These are phyloP conservation scores for Penicillium hordei DNA, from an alignment of 2,329 filamentous ascomycete species.

Conservation along the genomic window DNA sequence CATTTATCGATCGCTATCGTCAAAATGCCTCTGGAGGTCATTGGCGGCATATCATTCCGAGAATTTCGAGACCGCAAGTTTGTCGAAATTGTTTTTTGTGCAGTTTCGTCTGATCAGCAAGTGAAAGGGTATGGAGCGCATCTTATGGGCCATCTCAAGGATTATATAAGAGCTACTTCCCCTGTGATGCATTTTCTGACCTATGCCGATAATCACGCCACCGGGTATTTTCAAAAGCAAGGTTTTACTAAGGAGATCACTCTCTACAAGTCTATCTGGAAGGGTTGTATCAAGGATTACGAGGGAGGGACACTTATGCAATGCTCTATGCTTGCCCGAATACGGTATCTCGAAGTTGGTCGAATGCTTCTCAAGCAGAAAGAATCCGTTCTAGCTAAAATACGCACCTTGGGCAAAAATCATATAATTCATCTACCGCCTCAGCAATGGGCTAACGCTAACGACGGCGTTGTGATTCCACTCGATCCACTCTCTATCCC, in stretches of 20 bases:
- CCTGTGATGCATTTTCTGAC: constrained; percentile 98
- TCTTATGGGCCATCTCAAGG: constrained; percentile 94
- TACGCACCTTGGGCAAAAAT: constrained; percentile 82
- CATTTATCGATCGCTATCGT: constrained; percentile 96
- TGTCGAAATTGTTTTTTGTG: constrained; percentile 98
- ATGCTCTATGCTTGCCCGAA: constrained; percentile 91
- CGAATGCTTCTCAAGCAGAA: constrained; percentile 97
- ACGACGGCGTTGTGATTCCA: constrained; percentile 54
- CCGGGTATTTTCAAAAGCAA: constrained; percentile 98
- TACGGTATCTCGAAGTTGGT: constrained; percentile 87
- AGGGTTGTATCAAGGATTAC: constrained; percentile 99
- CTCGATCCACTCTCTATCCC: constrained; percentile 85
- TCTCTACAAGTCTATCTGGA: constrained; percentile 85
- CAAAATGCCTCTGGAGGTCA: constrained; percentile 90
- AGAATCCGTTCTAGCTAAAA: constrained; percentile 91
- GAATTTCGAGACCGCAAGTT: constrained; percentile 91
- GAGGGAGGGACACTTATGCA: constrained; percentile 99
- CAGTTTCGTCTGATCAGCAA: constrained; percentile 95
- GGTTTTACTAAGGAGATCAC: constrained; percentile 99
- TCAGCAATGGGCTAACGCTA: constrained; percentile 70
- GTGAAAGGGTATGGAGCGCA: constrained; percentile 98
- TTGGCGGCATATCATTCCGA: constrained; percentile 89
- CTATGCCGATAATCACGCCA: constrained; percentile 98
- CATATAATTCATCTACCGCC: constrained; percentile 85
- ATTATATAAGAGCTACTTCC: constrained; percentile 95